phyloP scores from a whole-genome alignment of 805 yeast genomes.

The Wickerhamiella australiensis region DNA sequence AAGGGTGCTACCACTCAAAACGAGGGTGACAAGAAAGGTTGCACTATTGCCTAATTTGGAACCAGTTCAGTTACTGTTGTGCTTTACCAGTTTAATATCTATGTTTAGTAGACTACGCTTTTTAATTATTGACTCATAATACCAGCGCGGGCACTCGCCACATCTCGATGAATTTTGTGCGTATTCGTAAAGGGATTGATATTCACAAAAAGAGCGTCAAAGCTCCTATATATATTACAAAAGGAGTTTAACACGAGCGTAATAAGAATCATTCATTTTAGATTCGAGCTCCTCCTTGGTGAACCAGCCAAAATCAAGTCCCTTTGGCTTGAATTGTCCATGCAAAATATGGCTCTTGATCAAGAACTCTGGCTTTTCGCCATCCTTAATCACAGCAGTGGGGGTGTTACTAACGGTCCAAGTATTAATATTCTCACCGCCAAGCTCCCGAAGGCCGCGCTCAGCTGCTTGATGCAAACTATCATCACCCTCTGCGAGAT shows the following conservation, averaged over 20 bases:
- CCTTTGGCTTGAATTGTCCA: constrained; percentile 50
- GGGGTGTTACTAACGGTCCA: constrained; percentile 91
- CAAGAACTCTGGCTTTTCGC: constrained; percentile 45
- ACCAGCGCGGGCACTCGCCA: too few relatives aligned
- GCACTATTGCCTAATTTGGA: constrained; percentile 16
- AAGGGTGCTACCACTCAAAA: constrained; percentile 39
- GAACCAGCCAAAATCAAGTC: constrained; percentile 63
- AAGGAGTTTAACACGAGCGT: constrained; percentile 17
- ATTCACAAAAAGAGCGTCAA: neutral
- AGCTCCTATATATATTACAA: constrained; percentile 13
- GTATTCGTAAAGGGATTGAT: too few relatives aligned
- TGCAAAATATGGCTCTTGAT: constrained; percentile 82
- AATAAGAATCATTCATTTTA: constrained; percentile 44
- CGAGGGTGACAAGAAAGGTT: constrained; percentile 20
- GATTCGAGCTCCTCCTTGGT: constrained; percentile 62
- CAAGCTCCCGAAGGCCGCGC: constrained; percentile 53
- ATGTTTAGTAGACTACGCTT: constrained; percentile 1
- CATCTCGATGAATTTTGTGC: too few relatives aligned
- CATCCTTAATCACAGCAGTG: constrained; percentile 49
- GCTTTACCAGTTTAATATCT: neutral
- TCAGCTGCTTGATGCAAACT: constrained; percentile 60
- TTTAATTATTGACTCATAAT: too few relatives aligned
- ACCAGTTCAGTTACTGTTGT: neutral
- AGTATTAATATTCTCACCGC: constrained; percentile 66
- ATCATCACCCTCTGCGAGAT: constrained; percentile 31